phyloP scores from a whole-genome alignment of 2,329 filamentous ascomycete genomes.

The Leptodontidium sp. region DNA sequence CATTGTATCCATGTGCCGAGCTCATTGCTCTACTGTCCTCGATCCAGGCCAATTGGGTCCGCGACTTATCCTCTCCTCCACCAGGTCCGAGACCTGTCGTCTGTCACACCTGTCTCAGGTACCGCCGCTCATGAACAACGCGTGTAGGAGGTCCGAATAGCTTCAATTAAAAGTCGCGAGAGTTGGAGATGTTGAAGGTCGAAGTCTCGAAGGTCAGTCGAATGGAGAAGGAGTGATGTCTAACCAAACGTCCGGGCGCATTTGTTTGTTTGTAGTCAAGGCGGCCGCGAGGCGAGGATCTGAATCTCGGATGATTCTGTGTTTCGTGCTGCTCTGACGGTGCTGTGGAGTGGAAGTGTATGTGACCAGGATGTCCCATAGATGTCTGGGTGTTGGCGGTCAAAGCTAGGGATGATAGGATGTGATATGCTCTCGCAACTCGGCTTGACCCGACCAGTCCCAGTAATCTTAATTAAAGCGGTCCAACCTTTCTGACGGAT shows the following conservation, averaged over 20 bases:
- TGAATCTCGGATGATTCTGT: conserved; percentile 14
- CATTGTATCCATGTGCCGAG: conserved; percentile 39
- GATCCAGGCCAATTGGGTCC: conserved; percentile 21
- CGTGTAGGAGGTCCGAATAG: neutral
- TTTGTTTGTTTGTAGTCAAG: conserved; percentile 19
- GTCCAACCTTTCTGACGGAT: conserved; percentile 22
- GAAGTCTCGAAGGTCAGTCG: conserved; percentile 15
- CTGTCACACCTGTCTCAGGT: conserved; percentile 28
- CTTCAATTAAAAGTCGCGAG: conserved; percentile 8
- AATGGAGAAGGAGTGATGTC: conserved; percentile 5
- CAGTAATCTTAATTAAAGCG: conserved; percentile 18
- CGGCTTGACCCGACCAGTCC: conserved; percentile 7
- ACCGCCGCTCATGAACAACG: conserved; percentile 10
- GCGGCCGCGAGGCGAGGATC: conserved; percentile 12
- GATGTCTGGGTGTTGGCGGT: conserved; percentile 20
- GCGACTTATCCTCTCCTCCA: conserved; percentile 21
- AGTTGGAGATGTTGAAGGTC: conserved; percentile 4
- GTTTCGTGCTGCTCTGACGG: conserved; percentile 18
- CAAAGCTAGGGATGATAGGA: conserved; percentile 13
- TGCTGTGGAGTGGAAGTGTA: conserved; percentile 10
- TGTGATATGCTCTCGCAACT: neutral
- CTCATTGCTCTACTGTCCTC: conserved; percentile 29
- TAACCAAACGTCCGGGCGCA: conserved; percentile 16
- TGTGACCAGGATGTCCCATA: conserved; percentile 19
- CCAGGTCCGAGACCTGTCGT: conserved; percentile 30